Evolutionary conservation across 225 moss, liverwort and hornwort genomes (phyloP), one percentile per base, ranked within the genome.

Genomic region (Bryum argenteum): DNA sequence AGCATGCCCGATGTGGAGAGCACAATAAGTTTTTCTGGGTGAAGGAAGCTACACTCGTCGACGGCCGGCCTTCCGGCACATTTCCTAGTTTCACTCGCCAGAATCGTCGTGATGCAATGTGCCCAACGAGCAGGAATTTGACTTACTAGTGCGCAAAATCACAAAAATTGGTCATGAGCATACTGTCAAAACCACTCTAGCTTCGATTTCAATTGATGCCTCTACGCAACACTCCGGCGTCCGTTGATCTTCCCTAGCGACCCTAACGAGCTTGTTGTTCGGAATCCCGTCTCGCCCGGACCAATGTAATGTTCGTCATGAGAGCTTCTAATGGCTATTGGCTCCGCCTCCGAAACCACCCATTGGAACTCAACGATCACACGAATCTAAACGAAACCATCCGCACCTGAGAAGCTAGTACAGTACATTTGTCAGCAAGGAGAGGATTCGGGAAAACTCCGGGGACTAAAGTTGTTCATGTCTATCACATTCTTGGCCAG

Each of bases 1-100:
- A 82, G 77, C 73, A 77, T 69, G 51, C 61, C 76, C 76, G 71
- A 20, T 63, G 54, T 33, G 58, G 18, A 26, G 33, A 51, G 33
- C 16, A 54, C 51, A 65, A 55, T 71, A 52, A 42, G 39, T 24
- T 20, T 8, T 33, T 6, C 33, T 33, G 33, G 33, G 10, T 21
- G 11, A 37, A 33, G 21, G 52, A 43, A 45, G 33, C 28, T 33
- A 17, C n/a, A 13, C 10, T 33, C 40, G 14, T 42, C 52, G 48
- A 47, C 45, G 15, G 15, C 24, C 60, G 23, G 51, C 26, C 40
- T 75, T 60, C 42, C 54, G 62, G 28, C 11, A 12, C 56, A 57
- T 57, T 37, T 44, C 17, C 1, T 24, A 22, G 70, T 47, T 63
- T 10, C 70, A 38, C 61, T 41, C 10, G 24, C 61, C 43, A 45